Conservation (phyloP, 2,329 filamentous ascomycete species). For the Paecilomyces sp. region DNA sequence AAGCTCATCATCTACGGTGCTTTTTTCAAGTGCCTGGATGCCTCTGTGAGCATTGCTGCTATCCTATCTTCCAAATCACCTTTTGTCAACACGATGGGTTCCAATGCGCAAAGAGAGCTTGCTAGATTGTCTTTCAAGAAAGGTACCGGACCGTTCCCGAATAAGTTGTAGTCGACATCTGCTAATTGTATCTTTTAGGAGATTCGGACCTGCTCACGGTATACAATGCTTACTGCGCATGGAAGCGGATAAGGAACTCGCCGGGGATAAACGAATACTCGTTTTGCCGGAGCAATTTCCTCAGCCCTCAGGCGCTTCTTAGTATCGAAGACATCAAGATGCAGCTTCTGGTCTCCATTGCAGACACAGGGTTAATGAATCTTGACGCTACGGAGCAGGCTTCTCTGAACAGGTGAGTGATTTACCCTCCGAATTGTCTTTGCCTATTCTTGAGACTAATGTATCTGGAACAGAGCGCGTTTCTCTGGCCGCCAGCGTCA, state of each 20-base stretch:
- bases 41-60: slow-evolving; percentile 83
- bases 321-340: slow-evolving; percentile 96
- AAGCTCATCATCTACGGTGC: slow-evolving; percentile 84
- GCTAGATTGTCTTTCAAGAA: slow-evolving; percentile 72
- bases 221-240: slow-evolving; percentile 87
- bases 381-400: slow-evolving; percentile 67
- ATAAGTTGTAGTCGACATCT: not conserved
- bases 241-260: slow-evolving; percentile 74
- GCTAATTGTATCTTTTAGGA: slow-evolving; percentile 34
- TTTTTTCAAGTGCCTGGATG: slow-evolving; percentile 86
- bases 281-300: slow-evolving; percentile 91
- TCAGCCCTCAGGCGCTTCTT: slow-evolving; percentile 77
- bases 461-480: slow-evolving; percentile 41
- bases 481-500: slow-evolving; percentile 60
- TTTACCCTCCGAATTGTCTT: not conserved
- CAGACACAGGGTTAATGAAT: slow-evolving; percentile 75
- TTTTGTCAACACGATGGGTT: slow-evolving; percentile 79
- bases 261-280: slow-evolving; percentile 68
- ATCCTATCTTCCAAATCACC: slow-evolving; percentile 93
- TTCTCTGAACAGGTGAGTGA: slow-evolving; percentile 54
- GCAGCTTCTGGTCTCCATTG: slow-evolving; percentile 76
- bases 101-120: slow-evolving; percentile 72
- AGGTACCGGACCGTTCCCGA: slow-evolving; percentile 29
- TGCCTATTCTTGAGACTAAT: slow-evolving; percentile 3
- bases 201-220: slow-evolving; percentile 89